phyloP scores from a whole-genome alignment of 1,284 basidiomycete species.

The Erythrobasidium hasegawianum region DNA sequence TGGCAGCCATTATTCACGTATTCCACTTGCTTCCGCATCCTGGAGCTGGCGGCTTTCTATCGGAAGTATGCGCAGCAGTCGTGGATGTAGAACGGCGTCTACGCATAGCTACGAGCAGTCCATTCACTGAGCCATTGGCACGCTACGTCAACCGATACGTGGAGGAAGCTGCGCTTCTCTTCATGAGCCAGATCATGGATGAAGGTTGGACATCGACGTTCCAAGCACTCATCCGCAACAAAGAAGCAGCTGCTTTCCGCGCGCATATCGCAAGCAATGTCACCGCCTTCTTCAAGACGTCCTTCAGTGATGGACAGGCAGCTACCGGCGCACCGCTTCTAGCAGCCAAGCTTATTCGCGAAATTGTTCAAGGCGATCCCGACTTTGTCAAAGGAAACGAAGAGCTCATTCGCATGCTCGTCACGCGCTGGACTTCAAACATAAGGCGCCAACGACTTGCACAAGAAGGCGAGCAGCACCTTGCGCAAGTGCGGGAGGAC shows the following conservation, averaged over 20 bases:
- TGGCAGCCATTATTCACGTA: conserved; percentile 91
- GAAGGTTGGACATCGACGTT: conserved; percentile 41
- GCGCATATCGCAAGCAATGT: conserved; percentile 68
- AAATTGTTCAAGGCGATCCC: conserved; percentile 65
- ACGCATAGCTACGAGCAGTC: conserved; percentile 81
- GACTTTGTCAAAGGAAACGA: conserved; percentile 61
- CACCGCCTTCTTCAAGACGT: conserved; percentile 57
- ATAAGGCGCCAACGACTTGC: conserved; percentile 43
- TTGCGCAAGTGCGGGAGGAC: conserved; percentile 58
- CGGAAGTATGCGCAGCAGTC: conserved; percentile 76
- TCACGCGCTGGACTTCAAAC: conserved; percentile 49
- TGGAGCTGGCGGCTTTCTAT: conserved; percentile 87
- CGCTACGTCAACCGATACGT: conserved; percentile 90
- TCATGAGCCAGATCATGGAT: conserved; percentile 61
- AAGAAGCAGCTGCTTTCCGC: conserved; percentile 69
- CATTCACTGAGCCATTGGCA: conserved; percentile 89
- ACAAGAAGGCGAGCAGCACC: conserved; percentile 53
- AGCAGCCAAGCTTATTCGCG: conserved; percentile 59
- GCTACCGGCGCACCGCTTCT: conserved; percentile 38
- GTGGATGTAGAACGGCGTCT: conserved; percentile 92
- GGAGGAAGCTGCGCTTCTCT: conserved; percentile 76
- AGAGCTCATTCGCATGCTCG: conserved; percentile 47
- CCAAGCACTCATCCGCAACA: conserved; percentile 51
- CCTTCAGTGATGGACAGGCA: conserved; percentile 36
- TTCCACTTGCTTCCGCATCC: conserved; percentile 86